Evolutionary conservation across 2,329 filamentous ascomycete genomes (phyloP).

Genomic region (Scedosporium aurantiacum): DNA sequence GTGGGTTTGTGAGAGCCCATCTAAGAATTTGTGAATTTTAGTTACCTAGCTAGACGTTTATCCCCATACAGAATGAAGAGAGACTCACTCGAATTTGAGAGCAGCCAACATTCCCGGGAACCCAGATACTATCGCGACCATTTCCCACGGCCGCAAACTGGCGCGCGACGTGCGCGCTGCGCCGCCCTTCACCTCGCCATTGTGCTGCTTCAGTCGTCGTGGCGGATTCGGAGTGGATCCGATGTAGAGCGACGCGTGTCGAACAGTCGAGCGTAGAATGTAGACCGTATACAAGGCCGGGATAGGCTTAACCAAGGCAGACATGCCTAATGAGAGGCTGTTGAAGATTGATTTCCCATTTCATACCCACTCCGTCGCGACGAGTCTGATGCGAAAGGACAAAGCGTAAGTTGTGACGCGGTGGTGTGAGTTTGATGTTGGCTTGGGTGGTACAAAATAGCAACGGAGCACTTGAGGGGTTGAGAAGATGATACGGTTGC

Average conservation of each 20-base stretch:
- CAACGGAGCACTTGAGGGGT: no score
- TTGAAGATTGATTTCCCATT: neutral
- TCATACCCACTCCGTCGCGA: neutral
- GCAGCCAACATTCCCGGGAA: slow-evolving; percentile 83
- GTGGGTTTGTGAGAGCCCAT: slow-evolving; percentile 87
- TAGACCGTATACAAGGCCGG: slow-evolving; percentile 92
- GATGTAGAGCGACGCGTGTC: slow-evolving; percentile 66
- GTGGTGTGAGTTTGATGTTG: no score
- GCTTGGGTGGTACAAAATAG: no score
- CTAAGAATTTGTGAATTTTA: slow-evolving; percentile 27
- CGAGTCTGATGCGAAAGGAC: no score
- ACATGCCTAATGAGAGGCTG: slow-evolving; percentile 22
- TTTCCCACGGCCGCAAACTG: slow-evolving; percentile 76
- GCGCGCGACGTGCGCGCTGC: slow-evolving; percentile 62
- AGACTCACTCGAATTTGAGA: slow-evolving; percentile 81
- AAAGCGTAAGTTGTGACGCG: no score
- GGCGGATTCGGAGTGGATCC: slow-evolving; percentile 85
- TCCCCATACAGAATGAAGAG: neutral
- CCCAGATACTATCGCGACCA: slow-evolving; percentile 74
- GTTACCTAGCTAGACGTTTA: no score
- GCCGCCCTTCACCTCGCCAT: slow-evolving; percentile 72
- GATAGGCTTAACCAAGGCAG: slow-evolving; percentile 44
- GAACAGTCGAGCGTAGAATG: slow-evolving; percentile 71
- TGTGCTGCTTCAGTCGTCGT: slow-evolving; percentile 80
- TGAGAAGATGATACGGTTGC: no score